Conservation (phyloP, 1,139 yeast species). For the Suhomyces maxii region DNA sequence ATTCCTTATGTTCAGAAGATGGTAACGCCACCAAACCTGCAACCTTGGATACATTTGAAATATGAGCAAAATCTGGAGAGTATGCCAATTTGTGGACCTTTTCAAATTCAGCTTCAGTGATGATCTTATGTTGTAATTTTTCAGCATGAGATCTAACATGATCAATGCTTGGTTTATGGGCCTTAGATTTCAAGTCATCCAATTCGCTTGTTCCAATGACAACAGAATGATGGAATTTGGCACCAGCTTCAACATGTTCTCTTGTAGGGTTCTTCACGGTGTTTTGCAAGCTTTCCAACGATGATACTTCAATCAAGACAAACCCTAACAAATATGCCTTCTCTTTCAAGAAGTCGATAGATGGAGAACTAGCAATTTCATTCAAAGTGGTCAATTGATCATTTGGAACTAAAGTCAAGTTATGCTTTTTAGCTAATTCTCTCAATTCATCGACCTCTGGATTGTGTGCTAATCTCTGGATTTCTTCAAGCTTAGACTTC, state of each 20-base stretch:
- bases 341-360: conserved; percentile 21
- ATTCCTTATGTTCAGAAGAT: conserved; percentile 19
- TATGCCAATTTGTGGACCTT: conserved; percentile 16
- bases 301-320: conserved; percentile 1
- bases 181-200: conserved; percentile 12
- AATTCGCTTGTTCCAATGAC: conserved; percentile 23
- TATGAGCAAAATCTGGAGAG: conserved; percentile 28
- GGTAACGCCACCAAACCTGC: conserved; percentile 10
- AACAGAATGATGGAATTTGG: conserved; percentile 16
- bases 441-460: conserved; percentile 18
- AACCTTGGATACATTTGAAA: conserved; percentile 17
- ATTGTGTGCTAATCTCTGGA: conserved; percentile 16
- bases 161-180: conserved; percentile 13
- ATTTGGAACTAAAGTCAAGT: conserved; percentile 5
- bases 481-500: conserved; percentile 1
- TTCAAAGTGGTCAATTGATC: conserved; percentile 7
- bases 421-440: conserved; percentile 4
- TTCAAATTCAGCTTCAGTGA: conserved; percentile 15
- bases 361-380: conserved; percentile 12
- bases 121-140: conserved; percentile 11
- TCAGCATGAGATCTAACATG: conserved; percentile 11
- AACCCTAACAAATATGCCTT: conserved; percentile 15
- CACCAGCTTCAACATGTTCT: conserved; percentile 21
- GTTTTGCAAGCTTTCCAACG: conserved; percentile 9
- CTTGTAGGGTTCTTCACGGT: conserved; percentile 19